Evolutionary conservation across 352 stramenopile genomes (phyloP).

Genomic region (Phytopythium sindhum): DNA sequence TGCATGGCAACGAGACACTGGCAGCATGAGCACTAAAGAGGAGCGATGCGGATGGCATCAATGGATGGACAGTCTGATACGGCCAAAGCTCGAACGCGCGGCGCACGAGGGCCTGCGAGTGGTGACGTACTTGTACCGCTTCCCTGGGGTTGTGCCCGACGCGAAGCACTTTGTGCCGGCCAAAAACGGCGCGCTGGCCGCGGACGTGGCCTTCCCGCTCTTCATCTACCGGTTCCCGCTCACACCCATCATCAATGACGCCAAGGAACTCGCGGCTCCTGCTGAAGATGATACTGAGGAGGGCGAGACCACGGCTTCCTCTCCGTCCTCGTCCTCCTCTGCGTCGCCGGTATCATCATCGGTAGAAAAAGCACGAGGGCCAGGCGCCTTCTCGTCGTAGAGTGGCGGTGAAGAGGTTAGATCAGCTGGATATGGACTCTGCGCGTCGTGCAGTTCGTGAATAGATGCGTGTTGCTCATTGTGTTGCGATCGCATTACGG

Average conservation of each 20-base stretch:
- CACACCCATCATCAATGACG: not conserved
- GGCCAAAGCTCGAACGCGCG: conserved; percentile 27
- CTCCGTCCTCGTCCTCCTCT: not conserved
- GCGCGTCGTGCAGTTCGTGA: not conserved
- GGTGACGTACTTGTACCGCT: conserved; percentile 76
- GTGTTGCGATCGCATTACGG: not conserved
- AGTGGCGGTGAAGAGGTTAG: not conserved
- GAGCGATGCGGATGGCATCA: not conserved
- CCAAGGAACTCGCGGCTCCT: not conserved
- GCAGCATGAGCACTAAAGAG: not conserved
- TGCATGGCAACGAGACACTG: not conserved
- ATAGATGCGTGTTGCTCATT: not conserved
- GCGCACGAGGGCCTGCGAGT: conserved; percentile 36
- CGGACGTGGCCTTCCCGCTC: conserved; percentile 61
- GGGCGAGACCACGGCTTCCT: not conserved
- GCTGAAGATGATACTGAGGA: not conserved
- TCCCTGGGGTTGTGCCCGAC: conserved; percentile 33
- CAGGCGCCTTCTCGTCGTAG: not conserved
- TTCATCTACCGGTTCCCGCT: conserved; percentile 69
- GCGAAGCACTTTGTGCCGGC: conserved; percentile 46
- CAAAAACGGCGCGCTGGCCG: conserved; percentile 22
- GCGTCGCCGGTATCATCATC: not conserved
- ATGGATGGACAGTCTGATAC: conserved; percentile 36
- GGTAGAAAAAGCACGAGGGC: not conserved
- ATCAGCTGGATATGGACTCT: not conserved